Conservation (phyloP, 1,139 yeast species). For the Chernovozyma aurita region DNA sequence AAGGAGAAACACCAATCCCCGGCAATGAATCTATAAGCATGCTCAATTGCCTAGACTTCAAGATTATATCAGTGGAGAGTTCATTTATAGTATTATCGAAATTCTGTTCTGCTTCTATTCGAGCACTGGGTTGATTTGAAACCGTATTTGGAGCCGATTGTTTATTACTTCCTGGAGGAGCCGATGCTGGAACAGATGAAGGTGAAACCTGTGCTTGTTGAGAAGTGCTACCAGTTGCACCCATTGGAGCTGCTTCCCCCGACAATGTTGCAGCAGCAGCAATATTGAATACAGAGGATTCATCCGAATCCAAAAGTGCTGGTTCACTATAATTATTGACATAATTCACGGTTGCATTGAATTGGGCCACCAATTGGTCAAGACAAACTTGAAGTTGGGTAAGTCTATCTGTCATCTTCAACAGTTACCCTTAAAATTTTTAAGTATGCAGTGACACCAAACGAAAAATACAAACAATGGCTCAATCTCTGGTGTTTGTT, state of each 20-base stretch:
- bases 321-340: constrained; percentile 52
- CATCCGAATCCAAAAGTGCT: constrained; percentile 36
- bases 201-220: constrained; percentile 18
- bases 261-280: constrained; percentile 47
- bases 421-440: too few species aligned
- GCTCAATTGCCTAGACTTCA: constrained; percentile 82
- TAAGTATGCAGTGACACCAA: too few species aligned
- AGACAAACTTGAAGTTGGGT: constrained; percentile 90
- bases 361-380: constrained; percentile 89
- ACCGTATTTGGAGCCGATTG: constrained; percentile 15
- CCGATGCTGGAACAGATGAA: constrained; percentile 15
- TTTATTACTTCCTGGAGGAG: constrained; percentile 27
- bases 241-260: constrained; percentile 25
- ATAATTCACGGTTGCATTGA: constrained; percentile 84
- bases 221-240: constrained; percentile 14
- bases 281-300: constrained; percentile 33
- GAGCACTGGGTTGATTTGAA: constrained; percentile 13
- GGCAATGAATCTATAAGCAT: constrained; percentile 86
- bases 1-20: constrained; percentile 83
- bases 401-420: constrained; percentile 81
- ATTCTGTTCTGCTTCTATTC: constrained; percentile 17
- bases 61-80: constrained; percentile 75
- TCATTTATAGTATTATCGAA: constrained; percentile 63
- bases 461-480: too few species aligned
- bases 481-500: too few species aligned